Evolutionary conservation across 1,284 basidiomycete species (phyloP).

Genomic region (Gymnopus androsaceus): DNA sequence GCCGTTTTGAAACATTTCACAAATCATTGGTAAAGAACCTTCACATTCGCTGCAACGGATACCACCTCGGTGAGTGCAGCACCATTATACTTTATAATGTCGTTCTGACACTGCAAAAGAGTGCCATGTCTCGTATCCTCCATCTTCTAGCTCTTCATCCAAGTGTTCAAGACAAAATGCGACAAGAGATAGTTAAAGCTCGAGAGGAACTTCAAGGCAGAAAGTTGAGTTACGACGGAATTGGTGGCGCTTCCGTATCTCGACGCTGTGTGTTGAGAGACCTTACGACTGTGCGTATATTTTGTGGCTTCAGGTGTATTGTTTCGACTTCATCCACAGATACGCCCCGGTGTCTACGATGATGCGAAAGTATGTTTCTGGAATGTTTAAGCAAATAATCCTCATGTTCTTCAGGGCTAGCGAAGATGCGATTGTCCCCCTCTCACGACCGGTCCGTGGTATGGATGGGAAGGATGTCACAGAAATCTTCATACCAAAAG

Average conservation of each 20-base stretch:
- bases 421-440: slow-evolving; percentile 26
- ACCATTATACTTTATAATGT: not conserved
- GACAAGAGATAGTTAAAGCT: slow-evolving; percentile 21
- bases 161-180: slow-evolving; percentile 22
- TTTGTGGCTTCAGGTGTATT: not conserved
- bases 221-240: slow-evolving; percentile 21
- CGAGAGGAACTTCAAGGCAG: slow-evolving; percentile 6
- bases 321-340: not conserved
- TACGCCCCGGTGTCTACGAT: not conserved
- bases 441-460: slow-evolving; percentile 25
- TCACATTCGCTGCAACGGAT: slow-evolving; percentile 32
- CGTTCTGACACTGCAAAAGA: not conserved
- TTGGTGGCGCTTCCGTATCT: slow-evolving; percentile 25
- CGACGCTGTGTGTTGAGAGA: slow-evolving; percentile 26
- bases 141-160: slow-evolving; percentile 25
- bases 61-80: slow-evolving; percentile 27
- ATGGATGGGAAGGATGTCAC: slow-evolving; percentile 24
- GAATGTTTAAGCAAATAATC: not conserved
- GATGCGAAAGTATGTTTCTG: not conserved
- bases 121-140: slow-evolving; percentile 24
- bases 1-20: not conserved
- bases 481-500: slow-evolving; percentile 23
- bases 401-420: slow-evolving; percentile 16
- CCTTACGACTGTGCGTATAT: slow-evolving; percentile 24
- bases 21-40: slow-evolving; percentile 16